A percentile compares a stretch with the other conserved stretches of the same genome.
phyloP scores from a whole-genome alignment of 441 rosid genomes.

The Syzygium malaccense region DNA sequence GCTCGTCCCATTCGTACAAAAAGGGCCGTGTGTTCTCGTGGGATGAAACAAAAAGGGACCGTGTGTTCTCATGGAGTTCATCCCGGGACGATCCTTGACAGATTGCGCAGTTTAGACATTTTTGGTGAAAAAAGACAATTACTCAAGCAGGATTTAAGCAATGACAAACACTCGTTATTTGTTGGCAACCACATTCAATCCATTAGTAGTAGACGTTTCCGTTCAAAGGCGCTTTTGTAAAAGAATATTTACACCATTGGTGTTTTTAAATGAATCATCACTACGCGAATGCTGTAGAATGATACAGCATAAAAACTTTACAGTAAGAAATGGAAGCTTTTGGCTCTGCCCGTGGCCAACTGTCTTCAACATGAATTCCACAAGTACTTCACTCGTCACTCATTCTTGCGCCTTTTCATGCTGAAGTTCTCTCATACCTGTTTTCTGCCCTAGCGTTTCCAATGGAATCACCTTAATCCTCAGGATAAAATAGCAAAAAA shows the following conservation, averaged over 20 bases:
- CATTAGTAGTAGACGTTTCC: neutral
- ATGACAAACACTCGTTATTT: neutral
- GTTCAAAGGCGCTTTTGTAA: neutral
- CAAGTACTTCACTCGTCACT: conserved; percentile 10
- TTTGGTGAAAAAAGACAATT: neutral
- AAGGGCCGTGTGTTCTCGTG: neutral
- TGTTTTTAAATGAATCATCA: neutral
- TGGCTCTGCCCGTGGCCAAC: neutral
- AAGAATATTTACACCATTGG: neutral
- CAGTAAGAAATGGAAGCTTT: neutral
- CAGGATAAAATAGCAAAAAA: neutral
- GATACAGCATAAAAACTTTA: neutral
- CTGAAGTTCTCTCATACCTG: conserved; percentile 35
- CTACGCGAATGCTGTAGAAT: neutral
- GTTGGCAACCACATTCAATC: neutral
- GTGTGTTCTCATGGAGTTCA: neutral
- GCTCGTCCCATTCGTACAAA: neutral
- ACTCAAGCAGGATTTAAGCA: neutral
- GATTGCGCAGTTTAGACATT: neutral
- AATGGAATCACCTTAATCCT: neutral
- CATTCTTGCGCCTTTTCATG: neutral
- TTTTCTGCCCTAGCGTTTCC: conserved; percentile 46
- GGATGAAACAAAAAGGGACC: neutral
- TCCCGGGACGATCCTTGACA: neutral
- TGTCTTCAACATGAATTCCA: neutral